Evolutionary conservation across 768 basidiomycete genomes (phyloP).

Genomic region (Tulasnella sp.): DNA sequence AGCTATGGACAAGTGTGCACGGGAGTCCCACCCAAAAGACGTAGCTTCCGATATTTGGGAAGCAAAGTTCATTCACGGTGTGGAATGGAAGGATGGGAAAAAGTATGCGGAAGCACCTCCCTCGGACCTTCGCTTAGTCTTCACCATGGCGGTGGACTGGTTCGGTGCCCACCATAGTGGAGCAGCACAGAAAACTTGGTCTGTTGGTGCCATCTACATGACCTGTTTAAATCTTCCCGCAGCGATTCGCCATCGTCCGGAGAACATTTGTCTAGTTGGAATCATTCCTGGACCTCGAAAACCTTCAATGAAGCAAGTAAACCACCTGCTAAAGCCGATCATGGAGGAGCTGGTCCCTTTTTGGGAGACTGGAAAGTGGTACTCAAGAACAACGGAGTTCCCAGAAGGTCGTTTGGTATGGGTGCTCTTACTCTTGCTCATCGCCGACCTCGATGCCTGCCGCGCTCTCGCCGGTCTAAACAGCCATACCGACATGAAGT

Average conservation of each 20-base stretch:
- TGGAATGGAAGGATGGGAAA: not conserved
- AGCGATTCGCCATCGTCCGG: not conserved
- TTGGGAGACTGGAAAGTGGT: not conserved
- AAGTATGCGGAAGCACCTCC: not conserved
- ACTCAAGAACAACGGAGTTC: not conserved
- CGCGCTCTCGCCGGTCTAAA: slow-evolving; percentile 22
- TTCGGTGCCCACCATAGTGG: not conserved
- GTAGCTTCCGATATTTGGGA: slow-evolving; percentile 3
- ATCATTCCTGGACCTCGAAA: slow-evolving; percentile 6
- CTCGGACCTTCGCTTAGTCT: not conserved
- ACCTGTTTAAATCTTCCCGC: slow-evolving; percentile 4
- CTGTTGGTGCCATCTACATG: slow-evolving; percentile 3
- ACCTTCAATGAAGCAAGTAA: not conserved
- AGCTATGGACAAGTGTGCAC: not conserved
- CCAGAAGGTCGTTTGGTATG: slow-evolving; percentile 20
- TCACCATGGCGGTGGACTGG: slow-evolving; percentile 5
- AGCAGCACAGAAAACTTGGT: not conserved
- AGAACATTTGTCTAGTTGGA: slow-evolving; percentile 5
- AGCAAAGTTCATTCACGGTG: not conserved
- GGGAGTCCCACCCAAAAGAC: not conserved
- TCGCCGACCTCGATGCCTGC: slow-evolving; percentile 24
- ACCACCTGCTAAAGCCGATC: not conserved
- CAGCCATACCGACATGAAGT: not conserved
- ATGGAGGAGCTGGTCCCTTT: not conserved
- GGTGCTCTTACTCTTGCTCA: slow-evolving; percentile 26